phyloP scores from a whole-genome alignment of 164 flowering plant species.

The Aristolochia fimbriata region DNA sequence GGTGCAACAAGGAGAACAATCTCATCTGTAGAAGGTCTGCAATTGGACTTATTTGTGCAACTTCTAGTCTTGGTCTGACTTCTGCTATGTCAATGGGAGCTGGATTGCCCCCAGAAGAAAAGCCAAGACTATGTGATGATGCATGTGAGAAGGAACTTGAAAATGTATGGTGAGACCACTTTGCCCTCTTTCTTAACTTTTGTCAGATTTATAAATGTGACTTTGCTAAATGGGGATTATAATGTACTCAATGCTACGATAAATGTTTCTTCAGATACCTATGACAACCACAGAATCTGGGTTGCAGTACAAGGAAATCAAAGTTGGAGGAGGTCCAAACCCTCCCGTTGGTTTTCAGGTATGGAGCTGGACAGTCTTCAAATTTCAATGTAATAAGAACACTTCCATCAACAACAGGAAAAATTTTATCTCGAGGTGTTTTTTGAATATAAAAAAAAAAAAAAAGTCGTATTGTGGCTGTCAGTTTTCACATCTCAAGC shows the following conservation, averaged over 20 bases:
- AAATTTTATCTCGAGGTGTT: background rate
- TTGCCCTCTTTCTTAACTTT: conserved; percentile 10
- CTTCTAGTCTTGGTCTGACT: conserved; percentile 23
- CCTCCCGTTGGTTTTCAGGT: conserved; percentile 99
- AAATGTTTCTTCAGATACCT: conserved; percentile 43
- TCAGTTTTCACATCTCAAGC: background rate
- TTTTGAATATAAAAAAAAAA: too few species aligned
- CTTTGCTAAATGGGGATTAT: background rate
- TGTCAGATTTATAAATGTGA: background rate
- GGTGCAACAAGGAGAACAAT: conserved; percentile 4
- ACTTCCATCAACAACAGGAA: background rate
- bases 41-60: conserved; percentile 35
- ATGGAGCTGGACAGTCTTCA: conserved; percentile 1
- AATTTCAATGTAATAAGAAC: background rate
- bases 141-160: conserved; percentile 87
- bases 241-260: background rate
- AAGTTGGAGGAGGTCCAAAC: conserved; percentile 78
- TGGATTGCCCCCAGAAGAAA: conserved; percentile 85
- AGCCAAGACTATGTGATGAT: conserved; percentile 71
- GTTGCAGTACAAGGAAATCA: conserved; percentile 92
- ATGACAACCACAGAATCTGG: conserved; percentile 95
- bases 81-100: conserved; percentile 45
- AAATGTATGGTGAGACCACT: conserved; percentile 98
- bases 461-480: too few species aligned
- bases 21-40: conserved; percentile 39